Conservation (phyloP, 148 eudicot genomes). For the Limonium bicolor region DNA sequence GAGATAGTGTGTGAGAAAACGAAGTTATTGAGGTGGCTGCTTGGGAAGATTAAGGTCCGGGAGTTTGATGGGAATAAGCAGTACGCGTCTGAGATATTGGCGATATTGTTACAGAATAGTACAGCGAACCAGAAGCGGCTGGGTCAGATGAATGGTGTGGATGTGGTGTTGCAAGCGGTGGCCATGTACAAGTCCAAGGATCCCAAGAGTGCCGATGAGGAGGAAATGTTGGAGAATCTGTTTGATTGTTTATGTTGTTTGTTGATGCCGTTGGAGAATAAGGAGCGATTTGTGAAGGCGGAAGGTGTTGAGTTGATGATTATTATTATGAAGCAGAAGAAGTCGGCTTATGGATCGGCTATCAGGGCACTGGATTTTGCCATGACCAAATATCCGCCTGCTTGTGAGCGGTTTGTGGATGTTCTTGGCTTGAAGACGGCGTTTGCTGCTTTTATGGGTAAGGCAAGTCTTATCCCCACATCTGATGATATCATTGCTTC, state of each 20-base stretch:
- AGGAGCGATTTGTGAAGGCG: constrained; percentile 88
- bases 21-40: constrained; percentile 66
- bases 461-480: no score
- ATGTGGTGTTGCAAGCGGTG: constrained; percentile 87
- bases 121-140: constrained; percentile 73
- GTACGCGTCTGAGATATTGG: constrained; percentile 89
- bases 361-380: constrained; percentile 93
- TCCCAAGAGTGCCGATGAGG: constrained; percentile 81
- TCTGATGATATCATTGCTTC: no score
- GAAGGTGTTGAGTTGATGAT: constrained; percentile 99
- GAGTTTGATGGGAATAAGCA: constrained; percentile 95
- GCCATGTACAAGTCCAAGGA: constrained; percentile 90
- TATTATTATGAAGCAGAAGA: constrained; percentile 97
- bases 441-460: constrained; percentile 99
- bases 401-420: constrained; percentile 97
- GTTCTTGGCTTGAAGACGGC: constrained; percentile 98
- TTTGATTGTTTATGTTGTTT: constrained; percentile 95
- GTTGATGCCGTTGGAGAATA: constrained; percentile 97
- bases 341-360: constrained; percentile 81
- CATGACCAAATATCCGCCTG: constrained; percentile 91
- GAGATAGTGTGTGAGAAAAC: constrained; percentile 93
- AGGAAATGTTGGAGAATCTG: constrained; percentile 98
- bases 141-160: constrained; percentile 93
- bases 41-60: constrained; percentile 74
- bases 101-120: constrained; percentile 89